These are phyloP conservation scores for Chimonanthus praecox DNA, from an alignment of 164 flowering plant genomes.

Conservation along the genomic window DNA sequence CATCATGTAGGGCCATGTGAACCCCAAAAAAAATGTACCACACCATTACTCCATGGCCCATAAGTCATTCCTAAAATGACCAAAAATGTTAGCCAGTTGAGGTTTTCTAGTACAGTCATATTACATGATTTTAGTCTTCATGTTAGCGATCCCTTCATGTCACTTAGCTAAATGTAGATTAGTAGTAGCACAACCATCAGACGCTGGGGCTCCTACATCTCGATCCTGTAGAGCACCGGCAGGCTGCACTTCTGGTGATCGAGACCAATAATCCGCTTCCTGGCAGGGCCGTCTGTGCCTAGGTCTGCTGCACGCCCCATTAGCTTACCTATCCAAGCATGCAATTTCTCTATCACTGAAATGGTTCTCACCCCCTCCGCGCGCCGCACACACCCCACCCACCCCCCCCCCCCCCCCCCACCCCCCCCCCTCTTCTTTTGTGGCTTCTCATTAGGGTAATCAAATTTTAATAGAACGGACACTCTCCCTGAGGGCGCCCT, in stretches of 20 bases:
- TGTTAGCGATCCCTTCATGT: neutral
- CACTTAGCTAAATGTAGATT: neutral
- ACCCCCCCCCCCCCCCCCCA: neutral
- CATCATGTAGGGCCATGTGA: too few relatives aligned
- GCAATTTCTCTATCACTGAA: neutral
- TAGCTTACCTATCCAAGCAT: neutral
- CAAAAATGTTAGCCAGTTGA: neutral
- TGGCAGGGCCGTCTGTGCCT: neutral
- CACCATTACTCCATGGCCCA: too few relatives aligned
- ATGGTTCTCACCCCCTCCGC: too few relatives aligned
- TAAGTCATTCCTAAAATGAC: neutral
- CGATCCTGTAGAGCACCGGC: too few relatives aligned
- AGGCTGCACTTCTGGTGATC: neutral
- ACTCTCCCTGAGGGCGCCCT: neutral
- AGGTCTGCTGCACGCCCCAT: neutral
- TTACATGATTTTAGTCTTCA: neutral
- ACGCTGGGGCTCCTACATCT: neutral
- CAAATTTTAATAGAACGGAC: neutral
- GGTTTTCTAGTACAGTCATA: neutral
- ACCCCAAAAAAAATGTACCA: too few relatives aligned
- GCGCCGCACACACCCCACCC: neutral
- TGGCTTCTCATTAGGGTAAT: too few relatives aligned
- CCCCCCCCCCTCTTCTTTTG: too few relatives aligned
- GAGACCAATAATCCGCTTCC: neutral
- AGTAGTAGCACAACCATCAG: neutral